Evolutionary conservation across 129 eudicot species (phyloP).

Genomic region (Mikania micrantha): DNA sequence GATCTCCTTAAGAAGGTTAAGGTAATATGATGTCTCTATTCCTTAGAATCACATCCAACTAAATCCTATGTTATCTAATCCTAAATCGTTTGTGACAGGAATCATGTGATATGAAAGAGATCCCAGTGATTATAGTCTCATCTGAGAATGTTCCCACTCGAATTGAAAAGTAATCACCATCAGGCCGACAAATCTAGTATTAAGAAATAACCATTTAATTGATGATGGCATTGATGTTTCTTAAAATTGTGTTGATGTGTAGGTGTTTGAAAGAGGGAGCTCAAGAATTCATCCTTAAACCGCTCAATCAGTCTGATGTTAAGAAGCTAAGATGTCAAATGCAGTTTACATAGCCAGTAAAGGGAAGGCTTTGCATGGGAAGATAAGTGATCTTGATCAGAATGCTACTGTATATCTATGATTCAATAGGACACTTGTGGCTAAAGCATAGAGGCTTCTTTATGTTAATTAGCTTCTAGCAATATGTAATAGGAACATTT

Average conservation of each 20-base stretch:
- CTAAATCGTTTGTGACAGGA: conserved; percentile 40
- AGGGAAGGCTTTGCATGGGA: conserved; percentile 41
- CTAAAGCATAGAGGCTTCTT: neutral
- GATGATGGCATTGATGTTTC: neutral
- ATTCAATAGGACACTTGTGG: neutral
- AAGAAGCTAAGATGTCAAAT: conserved; percentile 54
- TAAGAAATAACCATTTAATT: neutral
- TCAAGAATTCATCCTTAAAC: conserved; percentile 65
- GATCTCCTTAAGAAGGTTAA: conserved; percentile 75
- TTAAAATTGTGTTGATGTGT: conserved; percentile 8
- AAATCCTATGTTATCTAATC: neutral
- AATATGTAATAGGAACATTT: conserved; percentile 16
- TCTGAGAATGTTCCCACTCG: conserved; percentile 75
- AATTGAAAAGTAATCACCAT: conserved; percentile 46
- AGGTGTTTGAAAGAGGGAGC: conserved; percentile 91
- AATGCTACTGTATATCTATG: neutral
- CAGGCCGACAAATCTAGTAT: neutral
- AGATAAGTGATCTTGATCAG: conserved; percentile 14
- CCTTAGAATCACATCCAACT: neutral
- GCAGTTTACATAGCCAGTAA: conserved; percentile 24
- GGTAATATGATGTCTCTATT: conserved; percentile 30
- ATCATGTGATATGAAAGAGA: conserved; percentile 52
- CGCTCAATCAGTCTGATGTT: conserved; percentile 67
- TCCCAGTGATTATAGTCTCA: conserved; percentile 76
- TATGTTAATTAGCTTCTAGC: conserved; percentile 3